A percentile compares a stretch with the other conserved stretches of the same genome.
These are phyloP conservation scores for Pythium pyrilobum DNA, from an alignment of 352 stramenopile species.

Conservation along the genomic window DNA sequence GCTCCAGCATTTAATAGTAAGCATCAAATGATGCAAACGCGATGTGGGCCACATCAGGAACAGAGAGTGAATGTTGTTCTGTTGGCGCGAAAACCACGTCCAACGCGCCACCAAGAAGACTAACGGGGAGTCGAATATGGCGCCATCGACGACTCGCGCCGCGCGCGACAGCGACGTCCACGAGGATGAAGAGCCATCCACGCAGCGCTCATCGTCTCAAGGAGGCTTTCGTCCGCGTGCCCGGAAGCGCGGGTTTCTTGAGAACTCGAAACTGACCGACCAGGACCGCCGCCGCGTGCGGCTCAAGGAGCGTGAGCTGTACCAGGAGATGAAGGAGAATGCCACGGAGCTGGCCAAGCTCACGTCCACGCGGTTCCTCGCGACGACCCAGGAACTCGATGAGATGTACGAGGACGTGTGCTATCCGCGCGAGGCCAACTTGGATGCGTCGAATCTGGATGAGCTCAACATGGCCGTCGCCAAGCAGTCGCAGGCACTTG, in stretches of 20 bases:
- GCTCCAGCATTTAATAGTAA: too few relatives aligned
- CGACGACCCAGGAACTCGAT: constrained; percentile 58
- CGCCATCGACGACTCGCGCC: constrained; percentile 6
- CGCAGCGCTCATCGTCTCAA: constrained; percentile 1
- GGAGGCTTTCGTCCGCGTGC: constrained; percentile 7
- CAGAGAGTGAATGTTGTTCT: neutral
- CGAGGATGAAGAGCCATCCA: neutral
- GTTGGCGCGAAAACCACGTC: neutral
- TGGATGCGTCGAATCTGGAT: constrained; percentile 78
- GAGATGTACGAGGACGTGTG: constrained; percentile 76
- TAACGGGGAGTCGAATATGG: too few relatives aligned
- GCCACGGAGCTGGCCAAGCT: constrained; percentile 61
- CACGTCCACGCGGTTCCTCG: constrained; percentile 47
- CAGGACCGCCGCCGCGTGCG: constrained; percentile 68
- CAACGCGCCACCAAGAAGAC: too few relatives aligned
- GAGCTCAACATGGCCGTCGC: constrained; percentile 72
- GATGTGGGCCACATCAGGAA: neutral
- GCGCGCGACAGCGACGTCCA: constrained; percentile 11
- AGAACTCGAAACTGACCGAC: constrained; percentile 62
- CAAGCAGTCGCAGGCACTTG: constrained; percentile 68
- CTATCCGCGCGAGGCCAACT: constrained; percentile 76
- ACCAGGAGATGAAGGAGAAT: constrained; percentile 70
- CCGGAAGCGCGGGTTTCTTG: constrained; percentile 45
- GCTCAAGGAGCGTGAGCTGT: constrained; percentile 70
- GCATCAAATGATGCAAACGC: neutral